A percentile compares a stretch with the other conserved stretches of the same genome.
These are phyloP conservation scores for Pseudopyrenochaeta lycopersici DNA, from an alignment of 2,329 filamentous ascomycete species.

Conservation along the genomic window DNA sequence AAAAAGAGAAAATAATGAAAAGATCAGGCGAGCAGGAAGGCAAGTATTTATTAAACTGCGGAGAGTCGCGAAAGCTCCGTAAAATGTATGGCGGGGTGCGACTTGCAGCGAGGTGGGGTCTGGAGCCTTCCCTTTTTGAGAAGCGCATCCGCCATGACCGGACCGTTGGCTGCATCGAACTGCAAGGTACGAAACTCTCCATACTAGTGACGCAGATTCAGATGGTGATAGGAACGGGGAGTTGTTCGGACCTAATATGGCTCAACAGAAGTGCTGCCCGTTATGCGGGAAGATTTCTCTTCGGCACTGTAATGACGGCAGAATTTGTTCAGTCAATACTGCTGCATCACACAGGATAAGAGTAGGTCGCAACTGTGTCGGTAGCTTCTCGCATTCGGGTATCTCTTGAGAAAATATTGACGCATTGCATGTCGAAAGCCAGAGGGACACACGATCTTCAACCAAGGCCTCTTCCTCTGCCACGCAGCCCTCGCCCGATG, in stretches of 20 bases:
- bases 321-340: too few species aligned
- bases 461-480: slow-evolving; percentile 39
- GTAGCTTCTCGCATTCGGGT: background rate
- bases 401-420: background rate
- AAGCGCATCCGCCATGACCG: slow-evolving; percentile 26
- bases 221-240: background rate
- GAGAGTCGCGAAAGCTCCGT: slow-evolving; percentile 29
- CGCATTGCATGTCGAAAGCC: background rate
- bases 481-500: slow-evolving; percentile 54
- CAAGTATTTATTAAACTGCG: slow-evolving; percentile 15
- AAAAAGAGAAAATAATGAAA: slow-evolving; percentile 8
- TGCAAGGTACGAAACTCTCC: slow-evolving; percentile 21
- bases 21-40: slow-evolving; percentile 1
- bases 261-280: background rate
- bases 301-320: too few species aligned
- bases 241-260: background rate
- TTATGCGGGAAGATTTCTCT: too few species aligned
- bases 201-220: background rate
- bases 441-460: slow-evolving; percentile 8
- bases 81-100: slow-evolving; percentile 28
- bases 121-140: slow-evolving; percentile 27
- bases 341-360: too few species aligned
- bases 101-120: slow-evolving; percentile 32
- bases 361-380: too few species aligned
- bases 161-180: slow-evolving; percentile 20